Conservation (phyloP, 371 early-diverging fungal genomes). For the Mucor velutinosus region DNA sequence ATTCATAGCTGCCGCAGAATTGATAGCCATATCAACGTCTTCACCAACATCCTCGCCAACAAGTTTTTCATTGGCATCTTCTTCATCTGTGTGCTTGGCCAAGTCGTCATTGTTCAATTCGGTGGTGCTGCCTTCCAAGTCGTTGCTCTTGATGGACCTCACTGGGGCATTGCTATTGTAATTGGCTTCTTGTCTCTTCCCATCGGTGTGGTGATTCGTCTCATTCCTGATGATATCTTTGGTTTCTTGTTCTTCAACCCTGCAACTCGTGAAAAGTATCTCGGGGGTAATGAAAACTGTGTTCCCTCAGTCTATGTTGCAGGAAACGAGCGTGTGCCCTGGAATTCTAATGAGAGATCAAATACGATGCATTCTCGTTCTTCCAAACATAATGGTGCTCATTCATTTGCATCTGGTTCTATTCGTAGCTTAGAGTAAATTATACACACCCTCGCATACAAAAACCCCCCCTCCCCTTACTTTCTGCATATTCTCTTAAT, state of each 20-base stretch:
- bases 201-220: constrained; percentile 67
- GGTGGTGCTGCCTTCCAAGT: constrained; percentile 61
- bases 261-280: constrained; percentile 25
- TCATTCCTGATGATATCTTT: constrained; percentile 56
- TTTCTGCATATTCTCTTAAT: constrained; percentile 15
- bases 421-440: constrained; percentile 16
- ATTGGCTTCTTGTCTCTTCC: constrained; percentile 68
- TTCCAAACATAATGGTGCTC: constrained; percentile 23
- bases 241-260: constrained; percentile 27
- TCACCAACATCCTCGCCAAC: constrained; percentile 52
- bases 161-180: constrained; percentile 69
- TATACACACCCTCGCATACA: neutral
- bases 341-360: constrained; percentile 21
- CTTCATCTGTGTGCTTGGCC: constrained; percentile 51
- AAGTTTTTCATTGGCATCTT: constrained; percentile 58
- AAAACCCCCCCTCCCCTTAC: neutral
- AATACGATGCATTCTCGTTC: constrained; percentile 26
- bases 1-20: constrained; percentile 54
- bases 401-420: constrained; percentile 18
- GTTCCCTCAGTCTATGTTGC: constrained; percentile 34
- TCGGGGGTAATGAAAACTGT: constrained; percentile 16
- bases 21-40: constrained; percentile 60
- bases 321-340: constrained; percentile 31
- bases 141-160: constrained; percentile 38
- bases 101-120: constrained; percentile 58